A percentile compares a stretch with the other conserved stretches of the same genome.
These are phyloP conservation scores for Oryza meridionalis DNA, from an alignment of 176 grass and related monocot genomes.

Conservation along the genomic window DNA sequence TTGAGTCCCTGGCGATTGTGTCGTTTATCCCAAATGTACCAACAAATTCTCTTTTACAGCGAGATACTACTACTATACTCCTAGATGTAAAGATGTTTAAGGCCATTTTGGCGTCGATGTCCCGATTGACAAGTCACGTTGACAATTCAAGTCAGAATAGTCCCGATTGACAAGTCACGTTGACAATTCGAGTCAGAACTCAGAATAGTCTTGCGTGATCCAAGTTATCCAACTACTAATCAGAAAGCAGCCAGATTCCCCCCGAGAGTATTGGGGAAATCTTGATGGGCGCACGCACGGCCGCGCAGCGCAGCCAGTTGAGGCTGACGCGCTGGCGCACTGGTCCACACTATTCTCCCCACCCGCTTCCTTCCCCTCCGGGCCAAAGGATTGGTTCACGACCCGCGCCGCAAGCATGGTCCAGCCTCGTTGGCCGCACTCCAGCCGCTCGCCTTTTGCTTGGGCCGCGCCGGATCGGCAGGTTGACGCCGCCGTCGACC, in stretches of 20 bases:
- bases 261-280: no score
- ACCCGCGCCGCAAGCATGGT: constrained; percentile 6
- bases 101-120: no score
- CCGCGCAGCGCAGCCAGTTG: not conserved
- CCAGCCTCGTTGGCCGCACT: constrained; percentile 29
- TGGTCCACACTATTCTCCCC: not conserved
- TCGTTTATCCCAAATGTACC: no score
- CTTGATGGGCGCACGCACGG: not conserved
- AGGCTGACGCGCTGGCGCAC: no score
- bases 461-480: constrained; percentile 11
- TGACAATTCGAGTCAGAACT: not conserved
- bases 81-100: no score
- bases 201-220: not conserved
- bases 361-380: not conserved
- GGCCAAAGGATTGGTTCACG: constrained; percentile 42
- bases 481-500: constrained; percentile 12
- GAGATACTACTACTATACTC: no score
- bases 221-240: not conserved
- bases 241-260: not conserved
- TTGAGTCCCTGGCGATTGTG: no score
- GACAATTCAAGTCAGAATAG: not conserved
- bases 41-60: no score
- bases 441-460: constrained; percentile 33
- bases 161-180: no score
- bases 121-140: no score